Base-by-base conservation (phyloP, 2,329 filamentous ascomycete species). In the Monilinia fructigena region DNA sequence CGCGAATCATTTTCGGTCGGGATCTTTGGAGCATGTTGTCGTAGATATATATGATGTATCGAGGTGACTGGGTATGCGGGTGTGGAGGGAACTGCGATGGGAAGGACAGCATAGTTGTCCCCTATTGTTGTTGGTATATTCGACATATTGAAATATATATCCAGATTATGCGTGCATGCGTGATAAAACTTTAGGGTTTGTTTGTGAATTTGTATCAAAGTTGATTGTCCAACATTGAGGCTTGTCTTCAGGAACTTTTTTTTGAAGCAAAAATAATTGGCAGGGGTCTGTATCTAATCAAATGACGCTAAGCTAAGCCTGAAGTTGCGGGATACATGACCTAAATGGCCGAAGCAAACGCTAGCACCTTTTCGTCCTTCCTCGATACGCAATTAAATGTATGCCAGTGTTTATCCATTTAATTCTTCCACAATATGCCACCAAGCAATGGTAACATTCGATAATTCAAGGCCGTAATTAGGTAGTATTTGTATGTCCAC, bases 31-130 rank as follows among this genome's bases (percentile, higher is more conserved):
- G 88, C 84, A 78, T 98, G 93, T 65, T 87, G 87, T 71, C 92
- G 91, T 65, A 98, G 80, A 80, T 97, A 97, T 74, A 98, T 82
- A 78, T 93, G 92, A 80, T 98, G 95, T 60, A 86, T 86, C 67
- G 87, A 83, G n/a, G 66, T 59, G 54, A 83, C 78, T 31, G 87
- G 84, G 67, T 84, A 90, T 1, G 89, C 85, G 0, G 87, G 79
- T n/a, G 84, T 78, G 4, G 70, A 61, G 18, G 75, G 75, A n/a
- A 77, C 70, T 26, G 69, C 64, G 56, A 77, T 62, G 7, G 72
- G 73, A 23, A 77, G 74, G 40, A 75, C 63, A 10, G 72, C 68
- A 62, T 75, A 77, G 42, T 74, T 71, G 11, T 69, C 72, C 8
- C 59, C 65, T 18, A 66, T 66, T 12, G 60, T 66, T 11, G 20